These are phyloP conservation scores for Kalmusia sp. DNA, from an alignment of 2,329 filamentous ascomycete species.

Conservation along the genomic window DNA sequence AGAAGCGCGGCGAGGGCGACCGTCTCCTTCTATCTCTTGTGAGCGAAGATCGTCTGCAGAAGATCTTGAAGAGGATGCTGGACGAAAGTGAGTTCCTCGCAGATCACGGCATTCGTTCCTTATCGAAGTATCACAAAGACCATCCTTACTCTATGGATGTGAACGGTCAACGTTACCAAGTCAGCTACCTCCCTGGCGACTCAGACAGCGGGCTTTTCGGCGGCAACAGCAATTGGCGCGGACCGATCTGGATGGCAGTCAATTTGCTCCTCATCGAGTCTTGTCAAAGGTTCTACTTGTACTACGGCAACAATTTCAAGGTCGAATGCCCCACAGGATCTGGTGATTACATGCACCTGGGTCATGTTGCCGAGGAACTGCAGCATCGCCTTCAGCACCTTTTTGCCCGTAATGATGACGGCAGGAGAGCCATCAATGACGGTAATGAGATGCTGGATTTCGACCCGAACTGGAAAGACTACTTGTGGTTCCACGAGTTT, in stretches of 20 bases:
- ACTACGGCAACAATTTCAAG: slow-evolving; percentile 87
- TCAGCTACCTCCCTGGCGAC: slow-evolving; percentile 92
- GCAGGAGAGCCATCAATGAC: slow-evolving; percentile 85
- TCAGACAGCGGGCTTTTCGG: slow-evolving; percentile 95
- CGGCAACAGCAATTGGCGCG: slow-evolving; percentile 98
- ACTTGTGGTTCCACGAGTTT: slow-evolving; percentile 97
- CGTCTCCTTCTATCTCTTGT: slow-evolving; percentile 88
- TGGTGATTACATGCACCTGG: slow-evolving; percentile 93
- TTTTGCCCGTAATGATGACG: slow-evolving; percentile 83
- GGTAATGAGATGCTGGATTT: slow-evolving; percentile 87
- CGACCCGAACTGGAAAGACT: slow-evolving; percentile 90
- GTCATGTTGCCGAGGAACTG: slow-evolving; percentile 91
- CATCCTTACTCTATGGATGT: slow-evolving; percentile 95
- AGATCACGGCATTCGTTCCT: slow-evolving; percentile 85
- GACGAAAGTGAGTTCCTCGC: slow-evolving; percentile 94
- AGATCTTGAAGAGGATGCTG: slow-evolving; percentile 90
- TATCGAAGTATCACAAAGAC: slow-evolving; percentile 90
- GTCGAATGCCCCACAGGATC: slow-evolving; percentile 95
- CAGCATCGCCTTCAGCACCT: slow-evolving; percentile 94
- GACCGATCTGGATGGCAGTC: slow-evolving; percentile 92
- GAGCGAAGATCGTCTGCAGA: slow-evolving; percentile 88
- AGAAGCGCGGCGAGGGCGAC: slow-evolving; percentile 87
- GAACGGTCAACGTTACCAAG: slow-evolving; percentile 86
- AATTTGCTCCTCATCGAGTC: slow-evolving; percentile 95
- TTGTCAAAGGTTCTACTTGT: slow-evolving; percentile 93